These are phyloP conservation scores for Ganoderma lingzhi DNA, from an alignment of 1,284 basidiomycete species.

Conservation along the genomic window DNA sequence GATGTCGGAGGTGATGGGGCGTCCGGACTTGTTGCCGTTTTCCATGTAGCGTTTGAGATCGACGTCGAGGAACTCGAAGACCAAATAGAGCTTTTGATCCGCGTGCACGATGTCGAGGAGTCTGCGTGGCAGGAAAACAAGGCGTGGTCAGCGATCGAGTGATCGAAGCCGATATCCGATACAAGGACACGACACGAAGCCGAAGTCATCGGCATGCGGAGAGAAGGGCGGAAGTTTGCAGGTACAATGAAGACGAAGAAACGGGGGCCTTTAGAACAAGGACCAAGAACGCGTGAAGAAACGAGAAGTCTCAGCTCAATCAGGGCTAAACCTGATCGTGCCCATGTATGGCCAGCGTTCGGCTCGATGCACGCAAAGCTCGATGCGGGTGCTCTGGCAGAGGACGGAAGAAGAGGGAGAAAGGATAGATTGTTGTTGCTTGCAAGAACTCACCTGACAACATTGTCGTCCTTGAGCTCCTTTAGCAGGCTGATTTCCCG, in stretches of 20 bases:
- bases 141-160: slow-evolving; percentile 21
- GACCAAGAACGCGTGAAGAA: background rate
- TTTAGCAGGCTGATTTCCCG: slow-evolving; percentile 97
- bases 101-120: slow-evolving; percentile 97
- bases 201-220: slow-evolving; percentile 19
- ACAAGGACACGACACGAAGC: slow-evolving; percentile 12
- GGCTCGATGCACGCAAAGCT: background rate
- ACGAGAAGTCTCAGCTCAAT: background rate
- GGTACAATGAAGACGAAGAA: slow-evolving; percentile 15
- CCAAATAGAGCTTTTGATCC: slow-evolving; percentile 96
- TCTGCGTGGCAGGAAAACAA: slow-evolving; percentile 52
- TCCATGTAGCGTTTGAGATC: slow-evolving; percentile 99
- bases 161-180: slow-evolving; percentile 15
- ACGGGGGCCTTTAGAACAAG: background rate
- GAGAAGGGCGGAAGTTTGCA: slow-evolving; percentile 16
- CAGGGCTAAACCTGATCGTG: background rate
- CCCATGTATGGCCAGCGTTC: too few relatives aligned
- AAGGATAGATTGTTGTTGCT: background rate
- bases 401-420: background rate
- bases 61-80: slow-evolving; percentile 95
- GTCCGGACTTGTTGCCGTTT: slow-evolving; percentile 74
- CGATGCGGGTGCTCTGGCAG: background rate
- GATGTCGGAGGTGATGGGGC: slow-evolving; percentile 79
- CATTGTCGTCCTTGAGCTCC: slow-evolving; percentile 95
- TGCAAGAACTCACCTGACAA: slow-evolving; percentile 76